A percentile compares a stretch with the other conserved stretches of the same genome.
Conservation (phyloP, 148 eudicot genomes). For the Nepenthes gracilis region DNA sequence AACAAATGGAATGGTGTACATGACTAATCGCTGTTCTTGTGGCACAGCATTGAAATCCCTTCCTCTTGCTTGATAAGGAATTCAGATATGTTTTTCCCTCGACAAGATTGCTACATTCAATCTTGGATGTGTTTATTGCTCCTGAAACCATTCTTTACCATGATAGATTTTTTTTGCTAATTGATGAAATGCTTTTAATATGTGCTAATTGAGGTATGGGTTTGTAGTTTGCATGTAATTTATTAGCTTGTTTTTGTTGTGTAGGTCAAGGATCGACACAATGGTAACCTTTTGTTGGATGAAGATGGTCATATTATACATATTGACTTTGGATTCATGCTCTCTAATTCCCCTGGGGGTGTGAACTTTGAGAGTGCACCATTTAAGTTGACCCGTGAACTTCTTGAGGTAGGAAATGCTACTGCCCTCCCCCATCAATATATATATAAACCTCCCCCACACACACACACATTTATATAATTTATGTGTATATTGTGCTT, state of each 20-base stretch:
- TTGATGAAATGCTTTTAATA: background rate
- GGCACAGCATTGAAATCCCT: too few species aligned
- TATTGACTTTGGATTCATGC: slow-evolving; percentile 98
- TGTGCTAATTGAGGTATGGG: background rate
- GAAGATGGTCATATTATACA: slow-evolving; percentile 99
- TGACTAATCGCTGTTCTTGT: too few species aligned
- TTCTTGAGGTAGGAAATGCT: slow-evolving; percentile 67
- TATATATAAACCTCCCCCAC: background rate
- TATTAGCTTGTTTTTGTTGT: slow-evolving; percentile 4
- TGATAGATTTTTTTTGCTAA: background rate
- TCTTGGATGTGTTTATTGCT: too few species aligned
- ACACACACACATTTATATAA: too few species aligned
- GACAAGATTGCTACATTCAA: too few species aligned
- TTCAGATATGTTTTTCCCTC: too few species aligned
- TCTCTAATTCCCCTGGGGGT: slow-evolving; percentile 98
- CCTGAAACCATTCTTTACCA: background rate
- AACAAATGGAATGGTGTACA: too few species aligned
- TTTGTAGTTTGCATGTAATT: background rate
- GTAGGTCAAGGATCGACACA: slow-evolving; percentile 96
- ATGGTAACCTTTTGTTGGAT: slow-evolving; percentile 93
- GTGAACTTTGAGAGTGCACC: slow-evolving; percentile 99
- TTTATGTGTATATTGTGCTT: background rate
- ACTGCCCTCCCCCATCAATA: background rate
- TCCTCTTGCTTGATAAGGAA: too few species aligned
- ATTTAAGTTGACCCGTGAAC: slow-evolving; percentile 95